A percentile compares a stretch with the other conserved stretches of the same genome.
Evolutionary conservation across 495 filamentous ascomycete genomes (phyloP).

Genomic region (Pseudevernia furfuracea): DNA sequence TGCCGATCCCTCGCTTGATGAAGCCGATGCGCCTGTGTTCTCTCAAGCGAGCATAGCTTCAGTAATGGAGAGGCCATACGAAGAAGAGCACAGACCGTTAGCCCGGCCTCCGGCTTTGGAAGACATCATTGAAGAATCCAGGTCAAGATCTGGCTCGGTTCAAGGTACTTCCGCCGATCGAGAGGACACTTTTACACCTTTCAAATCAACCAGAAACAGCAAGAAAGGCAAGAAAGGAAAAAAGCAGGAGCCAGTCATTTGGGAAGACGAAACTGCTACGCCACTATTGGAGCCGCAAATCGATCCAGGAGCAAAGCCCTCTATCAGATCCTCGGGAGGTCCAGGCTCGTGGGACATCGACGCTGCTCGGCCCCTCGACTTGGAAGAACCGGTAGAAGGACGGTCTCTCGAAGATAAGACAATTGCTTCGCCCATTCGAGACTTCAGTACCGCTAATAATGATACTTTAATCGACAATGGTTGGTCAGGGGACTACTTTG

Average conservation of each 20-base stretch:
- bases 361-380: conserved; percentile 1
- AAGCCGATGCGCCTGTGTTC: neutral
- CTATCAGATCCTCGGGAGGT: neutral
- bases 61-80: conserved; percentile 2
- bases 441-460: neutral
- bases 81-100: conserved; percentile 10
- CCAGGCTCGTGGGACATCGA: neutral
- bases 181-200: neutral
- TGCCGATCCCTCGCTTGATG: neutral
- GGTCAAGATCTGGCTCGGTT: conserved; percentile 15
- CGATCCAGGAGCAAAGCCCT: conserved; percentile 2
- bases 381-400: conserved; percentile 9
- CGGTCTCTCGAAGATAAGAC: neutral
- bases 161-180: conserved; percentile 3
- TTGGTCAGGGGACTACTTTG: conserved; percentile 17
- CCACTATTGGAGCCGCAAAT: neutral
- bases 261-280: conserved; percentile 22
- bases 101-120: conserved; percentile 17
- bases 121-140: conserved; percentile 22
- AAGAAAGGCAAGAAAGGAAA: conserved; percentile 24
- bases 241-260: conserved; percentile 18
- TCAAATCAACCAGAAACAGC: conserved; percentile 14
- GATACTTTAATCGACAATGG: neutral
- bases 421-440: neutral
- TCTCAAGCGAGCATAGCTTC: neutral